phyloP scores from a whole-genome alignment of 352 stramenopile genomes.

The Phytophthora rubi region DNA sequence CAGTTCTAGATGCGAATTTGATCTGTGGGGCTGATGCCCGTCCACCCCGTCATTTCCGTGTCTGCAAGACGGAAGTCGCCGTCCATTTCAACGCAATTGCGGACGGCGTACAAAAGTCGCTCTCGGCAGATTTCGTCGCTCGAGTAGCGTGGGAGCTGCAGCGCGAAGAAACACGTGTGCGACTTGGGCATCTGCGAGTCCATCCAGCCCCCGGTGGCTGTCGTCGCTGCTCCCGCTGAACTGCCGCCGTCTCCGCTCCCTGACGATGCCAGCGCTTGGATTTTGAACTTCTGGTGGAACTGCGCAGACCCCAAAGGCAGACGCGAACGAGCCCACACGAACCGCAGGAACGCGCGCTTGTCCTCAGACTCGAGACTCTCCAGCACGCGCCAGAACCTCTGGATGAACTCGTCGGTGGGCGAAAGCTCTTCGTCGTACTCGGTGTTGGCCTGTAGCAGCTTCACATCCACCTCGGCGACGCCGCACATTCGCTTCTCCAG shows the following conservation, averaged over 20 bases:
- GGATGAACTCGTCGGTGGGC: slow-evolving; percentile 66
- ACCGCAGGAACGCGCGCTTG: slow-evolving; percentile 77
- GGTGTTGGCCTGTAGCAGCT: slow-evolving; percentile 73
- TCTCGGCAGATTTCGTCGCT: slow-evolving; percentile 73
- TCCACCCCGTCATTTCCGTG: slow-evolving; percentile 83
- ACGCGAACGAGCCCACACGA: slow-evolving; percentile 82
- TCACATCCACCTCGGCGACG: slow-evolving; percentile 74
- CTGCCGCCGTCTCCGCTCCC: slow-evolving; percentile 18
- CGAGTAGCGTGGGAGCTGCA: slow-evolving; percentile 83
- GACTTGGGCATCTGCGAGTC: slow-evolving; percentile 83
- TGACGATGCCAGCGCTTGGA: slow-evolving; percentile 62
- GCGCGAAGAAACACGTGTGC: slow-evolving; percentile 90
- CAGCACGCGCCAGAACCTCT: slow-evolving; percentile 83
- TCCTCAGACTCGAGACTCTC: slow-evolving; percentile 65
- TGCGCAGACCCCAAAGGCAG: slow-evolving; percentile 62
- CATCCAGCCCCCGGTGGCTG: slow-evolving; percentile 27
- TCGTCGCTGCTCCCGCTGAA: background rate
- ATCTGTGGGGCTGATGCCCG: slow-evolving; percentile 65
- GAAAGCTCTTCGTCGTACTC: slow-evolving; percentile 87
- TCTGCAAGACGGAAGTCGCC: slow-evolving; percentile 88
- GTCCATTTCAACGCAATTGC: slow-evolving; percentile 90
- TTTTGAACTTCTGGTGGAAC: slow-evolving; percentile 90
- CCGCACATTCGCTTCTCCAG: slow-evolving; percentile 80
- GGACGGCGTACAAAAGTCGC: slow-evolving; percentile 81
- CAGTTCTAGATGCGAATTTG: slow-evolving; percentile 56